Conservation (phyloP, 2,329 filamentous ascomycete genomes). For the Colletotrichum shisoi region DNA sequence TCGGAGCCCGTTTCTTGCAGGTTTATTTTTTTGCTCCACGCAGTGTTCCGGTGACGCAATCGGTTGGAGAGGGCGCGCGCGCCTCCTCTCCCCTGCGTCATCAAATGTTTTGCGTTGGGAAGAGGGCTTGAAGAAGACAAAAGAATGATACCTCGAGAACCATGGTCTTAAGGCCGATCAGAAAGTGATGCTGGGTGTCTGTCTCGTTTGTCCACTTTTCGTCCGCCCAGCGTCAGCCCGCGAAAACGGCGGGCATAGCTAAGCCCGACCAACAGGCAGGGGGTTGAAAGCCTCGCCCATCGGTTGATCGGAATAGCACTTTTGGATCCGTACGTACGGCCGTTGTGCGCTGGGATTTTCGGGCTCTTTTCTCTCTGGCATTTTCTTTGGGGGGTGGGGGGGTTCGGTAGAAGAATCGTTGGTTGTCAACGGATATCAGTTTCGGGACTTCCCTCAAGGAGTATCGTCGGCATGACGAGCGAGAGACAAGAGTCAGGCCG, state of each 20-base stretch:
- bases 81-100: conserved; percentile 4
- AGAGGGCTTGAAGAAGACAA: neutral
- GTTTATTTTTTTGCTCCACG: neutral
- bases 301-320: neutral
- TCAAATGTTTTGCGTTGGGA: conserved; percentile 6
- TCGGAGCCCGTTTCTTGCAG: conserved; percentile 24
- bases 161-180: neutral
- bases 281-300: neutral
- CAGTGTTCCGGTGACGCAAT: conserved; percentile 29
- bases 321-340: neutral
- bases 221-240: conserved; percentile 18
- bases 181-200: conserved; percentile 10
- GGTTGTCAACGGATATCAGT: neutral
- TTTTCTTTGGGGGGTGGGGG: neutral
- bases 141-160: no score
- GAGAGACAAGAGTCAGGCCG: neutral
- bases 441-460: neutral
- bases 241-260: conserved; percentile 15
- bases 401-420: neutral
- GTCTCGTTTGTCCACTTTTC: neutral
- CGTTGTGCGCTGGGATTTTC: neutral
- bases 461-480: neutral
- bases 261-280: conserved; percentile 10
- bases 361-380: neutral
- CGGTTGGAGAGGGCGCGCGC: neutral